Evolutionary conservation across 345 rosid genomes (phyloP), one percentile per base, ranked within the genome.

Genomic region (Trapa bicornis): DNA sequence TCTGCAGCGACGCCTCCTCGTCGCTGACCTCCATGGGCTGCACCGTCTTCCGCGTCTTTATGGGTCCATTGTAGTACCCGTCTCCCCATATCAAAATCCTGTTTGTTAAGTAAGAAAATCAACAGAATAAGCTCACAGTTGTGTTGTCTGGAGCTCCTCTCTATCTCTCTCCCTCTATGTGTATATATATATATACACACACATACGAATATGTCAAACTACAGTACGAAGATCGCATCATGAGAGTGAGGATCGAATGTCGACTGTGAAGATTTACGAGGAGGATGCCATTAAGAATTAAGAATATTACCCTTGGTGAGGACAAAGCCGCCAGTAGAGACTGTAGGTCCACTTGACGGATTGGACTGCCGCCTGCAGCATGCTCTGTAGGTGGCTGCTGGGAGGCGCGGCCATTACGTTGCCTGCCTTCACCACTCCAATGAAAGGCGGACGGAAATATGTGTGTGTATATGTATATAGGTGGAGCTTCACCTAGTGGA

Each of bases 61-160:
- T 95, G 39, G 96, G 87, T 67, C 98, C 99, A 74, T 95, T 95
- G 78, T 95, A 95, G 73, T 87, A 91, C 68, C 99, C 98, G 71
- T 88, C 94, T 65, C 83, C 86, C 99, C 99, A 91, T 58, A 86
- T 67, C 74, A 95, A 77, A 42, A 79, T 85, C 86, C 99, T 22
- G 29, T 22, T 22, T 22, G 29, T 94, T n/a, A 61, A 63, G 45
- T 54, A 37, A 61, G 1, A 22, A 43, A 65, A 41, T 41, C 43
- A 41, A 2, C 43, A 3, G 43, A 22, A 22, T 22, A 4, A 41
- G 43, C 43, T 8, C 43, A 41, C 7, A 41, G 7, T 41, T 41
- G 6, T 41, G 43, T 41, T 8, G 7, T 22, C 29, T 22, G 29
- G 29, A 22, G 29, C 29, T 0, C 29, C 29, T 22, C 29, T 22